Conservation (phyloP, 352 stramenopile genomes). For the Globisporangium cystogenes region DNA sequence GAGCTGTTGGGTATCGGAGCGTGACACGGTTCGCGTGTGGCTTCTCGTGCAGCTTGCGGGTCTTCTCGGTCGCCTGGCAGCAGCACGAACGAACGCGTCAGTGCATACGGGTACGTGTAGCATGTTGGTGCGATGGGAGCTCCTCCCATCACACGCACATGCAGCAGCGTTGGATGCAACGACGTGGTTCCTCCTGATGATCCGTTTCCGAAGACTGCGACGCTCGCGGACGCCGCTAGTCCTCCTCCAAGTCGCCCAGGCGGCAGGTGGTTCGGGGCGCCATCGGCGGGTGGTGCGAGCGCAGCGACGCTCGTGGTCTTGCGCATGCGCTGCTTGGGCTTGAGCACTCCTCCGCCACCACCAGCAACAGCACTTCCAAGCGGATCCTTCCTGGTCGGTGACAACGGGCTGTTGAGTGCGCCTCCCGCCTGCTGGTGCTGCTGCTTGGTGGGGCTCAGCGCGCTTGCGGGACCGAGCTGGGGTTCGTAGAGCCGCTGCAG, state of each 20-base stretch:
- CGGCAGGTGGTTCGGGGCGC: neutral
- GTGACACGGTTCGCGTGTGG: constrained; percentile 12
- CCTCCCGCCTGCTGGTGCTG: neutral
- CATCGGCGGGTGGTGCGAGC: constrained; percentile 13
- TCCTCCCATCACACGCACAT: constrained; percentile 16
- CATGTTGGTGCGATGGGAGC: too few species aligned
- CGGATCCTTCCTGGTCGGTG: constrained; percentile 13
- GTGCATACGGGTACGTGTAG: neutral
- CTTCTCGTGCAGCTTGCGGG: constrained; percentile 40
- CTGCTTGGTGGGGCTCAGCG: constrained; percentile 1
- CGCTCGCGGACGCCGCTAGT: constrained; percentile 26
- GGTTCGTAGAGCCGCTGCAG: constrained; percentile 65
- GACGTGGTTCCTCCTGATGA: neutral
- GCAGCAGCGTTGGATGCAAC: constrained; percentile 50
- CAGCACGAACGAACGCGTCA: neutral
- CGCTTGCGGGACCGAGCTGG: constrained; percentile 30
- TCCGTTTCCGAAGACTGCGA: constrained; percentile 14
- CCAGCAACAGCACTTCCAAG: neutral
- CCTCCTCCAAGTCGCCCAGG: neutral
- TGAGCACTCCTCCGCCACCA: constrained; percentile 18
- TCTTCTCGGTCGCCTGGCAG: constrained; percentile 47
- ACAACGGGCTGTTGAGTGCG: constrained; percentile 5
- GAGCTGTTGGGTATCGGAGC: constrained; percentile 8
- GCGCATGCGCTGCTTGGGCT: constrained; percentile 43
- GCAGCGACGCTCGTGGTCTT: constrained; percentile 37